Conservation (phyloP, 2,329 filamentous ascomycete species). For the Penicillium glabrum region DNA sequence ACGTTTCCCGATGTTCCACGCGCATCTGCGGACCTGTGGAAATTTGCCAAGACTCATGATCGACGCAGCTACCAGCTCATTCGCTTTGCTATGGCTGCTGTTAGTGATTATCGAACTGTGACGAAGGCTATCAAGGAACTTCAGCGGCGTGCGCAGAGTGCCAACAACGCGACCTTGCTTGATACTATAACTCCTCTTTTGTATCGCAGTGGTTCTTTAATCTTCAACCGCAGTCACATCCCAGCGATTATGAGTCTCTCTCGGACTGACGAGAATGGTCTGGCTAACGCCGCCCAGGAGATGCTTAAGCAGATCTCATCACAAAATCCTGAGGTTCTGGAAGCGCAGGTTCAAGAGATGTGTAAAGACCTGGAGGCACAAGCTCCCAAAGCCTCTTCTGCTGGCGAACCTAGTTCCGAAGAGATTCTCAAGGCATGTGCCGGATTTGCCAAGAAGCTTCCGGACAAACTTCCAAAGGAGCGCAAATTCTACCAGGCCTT, state of each 20-base stretch:
- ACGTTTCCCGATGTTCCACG: constrained; percentile 74
- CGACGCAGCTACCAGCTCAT: constrained; percentile 87
- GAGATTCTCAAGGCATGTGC: constrained; percentile 93
- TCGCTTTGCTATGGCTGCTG: constrained; percentile 77
- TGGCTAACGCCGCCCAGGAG: constrained; percentile 80
- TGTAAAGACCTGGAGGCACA: constrained; percentile 82
- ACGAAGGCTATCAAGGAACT: constrained; percentile 88
- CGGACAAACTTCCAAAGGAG: constrained; percentile 77
- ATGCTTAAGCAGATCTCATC: constrained; percentile 90
- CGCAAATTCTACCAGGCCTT: constrained; percentile 79
- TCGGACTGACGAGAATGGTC: constrained; percentile 74
- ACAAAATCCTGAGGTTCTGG: constrained; percentile 84
- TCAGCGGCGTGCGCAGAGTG: constrained; percentile 73
- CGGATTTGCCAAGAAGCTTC: constrained; percentile 83
- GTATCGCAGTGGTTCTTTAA: constrained; percentile 77
- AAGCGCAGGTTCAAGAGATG: constrained; percentile 86
- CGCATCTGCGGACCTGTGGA: constrained; percentile 75
- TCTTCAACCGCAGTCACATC: constrained; percentile 94
- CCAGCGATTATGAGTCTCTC: constrained; percentile 86
- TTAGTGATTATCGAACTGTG: constrained; percentile 90
- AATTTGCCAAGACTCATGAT: constrained; percentile 88
- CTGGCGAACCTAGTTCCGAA: constrained; percentile 73
- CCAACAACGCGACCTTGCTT: constrained; percentile 61
- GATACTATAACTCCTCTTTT: constrained; percentile 81
- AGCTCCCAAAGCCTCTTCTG: constrained; percentile 67